Conservation (phyloP, 1,284 basidiomycete species). For the Ustilago tritici region DNA sequence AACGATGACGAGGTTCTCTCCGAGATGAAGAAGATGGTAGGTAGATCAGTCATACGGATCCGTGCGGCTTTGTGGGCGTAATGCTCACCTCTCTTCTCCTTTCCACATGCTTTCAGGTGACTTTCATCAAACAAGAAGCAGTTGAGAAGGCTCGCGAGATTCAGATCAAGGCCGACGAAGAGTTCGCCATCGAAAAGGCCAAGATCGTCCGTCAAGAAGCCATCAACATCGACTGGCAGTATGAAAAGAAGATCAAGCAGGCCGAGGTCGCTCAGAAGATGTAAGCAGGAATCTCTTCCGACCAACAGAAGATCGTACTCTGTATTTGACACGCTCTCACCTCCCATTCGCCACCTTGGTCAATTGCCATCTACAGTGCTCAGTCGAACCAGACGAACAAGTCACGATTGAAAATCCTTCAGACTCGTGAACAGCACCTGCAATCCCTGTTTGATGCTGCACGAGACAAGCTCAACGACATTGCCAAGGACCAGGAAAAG, state of each 20-base stretch:
- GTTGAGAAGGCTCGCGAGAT: constrained; percentile 69
- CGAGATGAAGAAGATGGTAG: constrained; percentile 98
- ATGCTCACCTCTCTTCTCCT: neutral
- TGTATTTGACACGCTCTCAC: neutral
- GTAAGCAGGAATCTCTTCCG: constrained; percentile 34
- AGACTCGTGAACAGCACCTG: constrained; percentile 90
- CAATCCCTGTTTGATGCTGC: constrained; percentile 87
- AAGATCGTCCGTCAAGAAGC: constrained; percentile 68
- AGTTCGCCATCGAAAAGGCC: constrained; percentile 69
- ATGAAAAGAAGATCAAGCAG: constrained; percentile 69
- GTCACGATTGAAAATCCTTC: constrained; percentile 91
- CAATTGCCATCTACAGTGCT: constrained; percentile 75
- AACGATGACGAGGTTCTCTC: constrained; percentile 95
- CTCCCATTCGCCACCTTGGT: neutral
- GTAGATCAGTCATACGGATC: neutral
- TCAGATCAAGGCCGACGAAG: constrained; percentile 69
- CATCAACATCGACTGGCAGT: constrained; percentile 63
- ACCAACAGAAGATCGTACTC: neutral
- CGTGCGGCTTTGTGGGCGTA: neutral
- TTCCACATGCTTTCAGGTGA: constrained; percentile 41
- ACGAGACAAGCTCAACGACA: constrained; percentile 76
- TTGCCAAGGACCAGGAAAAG: constrained; percentile 79
- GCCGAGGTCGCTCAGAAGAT: constrained; percentile 67
- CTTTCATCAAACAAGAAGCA: constrained; percentile 70
- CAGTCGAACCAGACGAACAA: constrained; percentile 93